Evolutionary conservation across 192 early-diverging fungal genomes (phyloP), one percentile per base, ranked within the genome.

Genomic region (Coemansia interrupta): DNA sequence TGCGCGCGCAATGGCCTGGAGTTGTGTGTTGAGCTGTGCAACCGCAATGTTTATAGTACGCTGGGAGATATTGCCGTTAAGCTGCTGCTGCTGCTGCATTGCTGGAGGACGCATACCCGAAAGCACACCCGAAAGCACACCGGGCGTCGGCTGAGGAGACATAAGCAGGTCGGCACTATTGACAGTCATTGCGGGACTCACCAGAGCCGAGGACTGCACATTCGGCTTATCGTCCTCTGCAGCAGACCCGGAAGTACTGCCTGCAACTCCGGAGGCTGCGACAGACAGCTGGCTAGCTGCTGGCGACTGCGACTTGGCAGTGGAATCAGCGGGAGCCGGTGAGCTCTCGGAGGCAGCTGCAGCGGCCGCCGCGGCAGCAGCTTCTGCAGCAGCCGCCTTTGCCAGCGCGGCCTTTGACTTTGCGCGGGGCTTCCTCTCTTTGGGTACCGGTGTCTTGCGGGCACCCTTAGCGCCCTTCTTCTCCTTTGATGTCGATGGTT

Each of bases 381-480:
- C 36, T 19, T 53, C 53, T 4, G 39, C 17, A 8, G 20, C 43
- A 6, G 49, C 53, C 23, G 20, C 30, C 54, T 60, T 61, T 44
- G 66, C 59, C n/a, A 46, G 47, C 4, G 60, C 64, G 18, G 56
- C 32, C 32, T 69, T 69, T 8, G 63, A 15, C 54, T 68, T 71
- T 17, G 48, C 66, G 20, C 66, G 60, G 12, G 68, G 40, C 50
- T 77, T 77, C 49, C 59, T 67, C 58, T 71, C 68, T 42, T 64
- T 71, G 41, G 61, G 40, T 28, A 20, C 29, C 1, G 68, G 43
- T 24, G 50, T 57, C 24, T 73, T 73, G 50, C 61, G 47, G 2
- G 39, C 1, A 10, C 43, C 41, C 57, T 69, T 61, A 3, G 65
- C 23, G 10, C 65, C 58, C 12, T 54, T 46, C 54, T 63, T 73